These are phyloP conservation scores for Annulohypoxylon moriforme DNA, from an alignment of 495 filamentous ascomycete species.

Conservation along the genomic window DNA sequence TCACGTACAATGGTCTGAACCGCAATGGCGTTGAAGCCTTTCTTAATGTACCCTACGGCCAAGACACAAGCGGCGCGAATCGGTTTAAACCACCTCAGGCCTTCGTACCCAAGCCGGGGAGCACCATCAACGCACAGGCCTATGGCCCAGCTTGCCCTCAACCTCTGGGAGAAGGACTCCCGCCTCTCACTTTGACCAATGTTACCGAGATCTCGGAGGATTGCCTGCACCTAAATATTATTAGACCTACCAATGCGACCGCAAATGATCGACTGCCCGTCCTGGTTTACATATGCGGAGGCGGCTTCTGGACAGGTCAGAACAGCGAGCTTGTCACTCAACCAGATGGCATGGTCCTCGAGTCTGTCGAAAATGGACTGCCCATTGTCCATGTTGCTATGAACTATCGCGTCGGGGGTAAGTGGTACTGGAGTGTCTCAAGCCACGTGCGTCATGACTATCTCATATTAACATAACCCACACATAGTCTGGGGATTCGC, in stretches of 20 bases:
- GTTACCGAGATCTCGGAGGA: constrained; percentile 54
- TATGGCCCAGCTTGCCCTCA: constrained; percentile 60
- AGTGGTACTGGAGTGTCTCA: neutral
- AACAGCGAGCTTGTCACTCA: constrained; percentile 52
- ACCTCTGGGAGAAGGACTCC: constrained; percentile 32
- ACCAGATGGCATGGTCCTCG: constrained; percentile 58
- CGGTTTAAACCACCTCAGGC: constrained; percentile 59
- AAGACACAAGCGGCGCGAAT: constrained; percentile 55
- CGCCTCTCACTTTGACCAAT: constrained; percentile 49
- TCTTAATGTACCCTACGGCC: constrained; percentile 58
- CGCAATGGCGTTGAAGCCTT: constrained; percentile 57
- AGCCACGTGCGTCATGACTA: neutral
- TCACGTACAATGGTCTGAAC: constrained; percentile 47
- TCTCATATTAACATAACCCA: neutral
- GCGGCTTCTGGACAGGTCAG: constrained; percentile 50
- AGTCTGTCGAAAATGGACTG: constrained; percentile 55
- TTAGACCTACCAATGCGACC: constrained; percentile 48
- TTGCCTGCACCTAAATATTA: constrained; percentile 60
- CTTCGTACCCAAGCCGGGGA: constrained; percentile 43
- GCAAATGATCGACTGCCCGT: constrained; percentile 54
- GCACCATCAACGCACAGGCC: constrained; percentile 53
- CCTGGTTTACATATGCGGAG: constrained; percentile 61
- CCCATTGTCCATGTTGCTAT: constrained; percentile 59
- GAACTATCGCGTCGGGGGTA: constrained; percentile 58
- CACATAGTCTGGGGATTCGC: constrained; percentile 46